phyloP scores from a whole-genome alignment of 331 rosid genomes.

The Malus hybrid region DNA sequence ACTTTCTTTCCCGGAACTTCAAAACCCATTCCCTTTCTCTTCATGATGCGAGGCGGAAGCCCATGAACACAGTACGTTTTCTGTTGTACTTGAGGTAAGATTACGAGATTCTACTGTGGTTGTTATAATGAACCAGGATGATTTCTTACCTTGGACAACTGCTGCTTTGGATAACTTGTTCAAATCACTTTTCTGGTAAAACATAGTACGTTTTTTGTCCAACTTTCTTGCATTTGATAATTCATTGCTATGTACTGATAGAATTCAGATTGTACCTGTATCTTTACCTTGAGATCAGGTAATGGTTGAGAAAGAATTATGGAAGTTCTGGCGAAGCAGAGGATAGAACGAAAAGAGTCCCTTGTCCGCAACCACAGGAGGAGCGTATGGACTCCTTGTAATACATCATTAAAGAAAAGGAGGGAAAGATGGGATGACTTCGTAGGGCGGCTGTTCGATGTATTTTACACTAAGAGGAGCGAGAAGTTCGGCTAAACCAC shows the following conservation, averaged over 20 bases:
- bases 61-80: constrained; percentile 19
- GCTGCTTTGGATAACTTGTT: constrained; percentile 58
- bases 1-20: constrained; percentile 73
- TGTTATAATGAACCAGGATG: constrained; percentile 52
- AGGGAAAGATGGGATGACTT: constrained; percentile 73
- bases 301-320: constrained; percentile 47
- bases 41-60: constrained; percentile 47
- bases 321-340: constrained; percentile 66
- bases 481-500: too few relatives aligned
- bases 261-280: not conserved
- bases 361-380: constrained; percentile 54
- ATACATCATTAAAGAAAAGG: constrained; percentile 18
- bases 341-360: constrained; percentile 58
- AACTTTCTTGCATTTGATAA: constrained; percentile 5
- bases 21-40: constrained; percentile 81
- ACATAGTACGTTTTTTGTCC: constrained; percentile 16
- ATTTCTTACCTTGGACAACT: constrained; percentile 85
- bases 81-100: constrained; percentile 76
- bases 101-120: constrained; percentile 11
- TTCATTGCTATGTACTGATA: not conserved
- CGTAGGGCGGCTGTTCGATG: constrained; percentile 58
- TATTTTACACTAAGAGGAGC: too few relatives aligned
- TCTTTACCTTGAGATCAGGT: constrained; percentile 38
- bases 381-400: constrained; percentile 28
- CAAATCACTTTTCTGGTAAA: constrained; percentile 81